A percentile compares a stretch with the other conserved stretches of the same genome.
phyloP scores from a whole-genome alignment of 2,329 filamentous ascomycete genomes.

The Conoideocrella luteorostrata region DNA sequence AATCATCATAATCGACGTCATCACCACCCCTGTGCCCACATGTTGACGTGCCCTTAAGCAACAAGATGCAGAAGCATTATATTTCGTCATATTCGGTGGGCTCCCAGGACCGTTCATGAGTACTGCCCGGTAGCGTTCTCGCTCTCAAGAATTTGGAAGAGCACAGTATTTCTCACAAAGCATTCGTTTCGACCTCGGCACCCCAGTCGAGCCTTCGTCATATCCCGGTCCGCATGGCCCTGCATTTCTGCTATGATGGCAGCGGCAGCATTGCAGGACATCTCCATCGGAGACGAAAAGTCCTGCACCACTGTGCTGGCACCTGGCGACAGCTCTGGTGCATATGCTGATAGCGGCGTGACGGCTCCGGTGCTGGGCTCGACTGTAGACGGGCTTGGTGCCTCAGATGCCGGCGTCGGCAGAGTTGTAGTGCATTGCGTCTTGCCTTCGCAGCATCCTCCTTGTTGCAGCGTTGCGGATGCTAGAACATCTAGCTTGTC shows the following conservation, averaged over 20 bases:
- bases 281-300: constrained; percentile 22
- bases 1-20: no score
- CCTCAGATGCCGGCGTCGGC: constrained; percentile 16
- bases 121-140: constrained; percentile 2
- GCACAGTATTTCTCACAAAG: constrained; percentile 26
- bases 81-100: no score
- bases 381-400: constrained; percentile 16
- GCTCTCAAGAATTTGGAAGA: constrained; percentile 27
- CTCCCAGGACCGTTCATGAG: constrained; percentile 3
- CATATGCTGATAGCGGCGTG: constrained; percentile 14
- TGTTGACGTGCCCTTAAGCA: no score
- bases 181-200: constrained; percentile 22
- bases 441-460: constrained; percentile 15
- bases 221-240: constrained; percentile 21
- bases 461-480: constrained; percentile 27
- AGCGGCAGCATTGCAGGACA: constrained; percentile 29
- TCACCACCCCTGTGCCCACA: no score
- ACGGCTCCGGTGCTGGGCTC: constrained; percentile 16
- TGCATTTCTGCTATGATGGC: constrained; percentile 34
- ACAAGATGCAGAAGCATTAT: no score
- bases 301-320: constrained; percentile 6
- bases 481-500: constrained; percentile 33
- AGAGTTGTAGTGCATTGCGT: constrained; percentile 15
- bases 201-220: constrained; percentile 23
- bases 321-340: constrained; percentile 10